Evolutionary conservation across 345 rosid genomes (phyloP).

Genomic region (Pseudoturritis turrita): DNA sequence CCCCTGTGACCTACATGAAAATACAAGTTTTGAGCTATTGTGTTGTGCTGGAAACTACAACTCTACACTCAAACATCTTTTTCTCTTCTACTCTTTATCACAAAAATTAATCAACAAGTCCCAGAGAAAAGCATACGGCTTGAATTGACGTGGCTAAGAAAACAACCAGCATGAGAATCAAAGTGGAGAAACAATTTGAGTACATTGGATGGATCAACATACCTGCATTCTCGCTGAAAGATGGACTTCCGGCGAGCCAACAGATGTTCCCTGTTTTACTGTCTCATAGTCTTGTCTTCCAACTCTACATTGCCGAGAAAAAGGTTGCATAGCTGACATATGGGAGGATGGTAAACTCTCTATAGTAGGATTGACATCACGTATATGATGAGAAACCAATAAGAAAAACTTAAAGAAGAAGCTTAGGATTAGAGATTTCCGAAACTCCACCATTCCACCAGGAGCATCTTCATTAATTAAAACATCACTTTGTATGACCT

Average conservation of each 20-base stretch:
- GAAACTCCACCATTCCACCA: conserved; percentile 96
- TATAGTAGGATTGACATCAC: conserved; percentile 31
- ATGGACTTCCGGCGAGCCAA: conserved; percentile 78
- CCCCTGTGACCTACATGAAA: conserved; percentile 79
- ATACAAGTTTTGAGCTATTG: no score
- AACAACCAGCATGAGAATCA: background rate
- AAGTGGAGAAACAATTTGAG: background rate
- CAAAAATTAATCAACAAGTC: background rate
- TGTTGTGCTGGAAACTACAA: no score
- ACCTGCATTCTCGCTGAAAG: conserved; percentile 88
- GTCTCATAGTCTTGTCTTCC: conserved; percentile 86
- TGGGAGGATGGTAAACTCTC: conserved; percentile 52
- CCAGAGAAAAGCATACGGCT: background rate
- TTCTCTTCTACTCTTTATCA: no score
- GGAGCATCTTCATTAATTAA: conserved; percentile 73
- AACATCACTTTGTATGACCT: conserved; percentile 59
- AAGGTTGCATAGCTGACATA: conserved; percentile 64
- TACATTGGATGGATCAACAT: background rate
- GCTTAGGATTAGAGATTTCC: conserved; percentile 74
- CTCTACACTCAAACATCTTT: no score
- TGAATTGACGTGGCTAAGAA: background rate
- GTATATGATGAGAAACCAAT: conserved; percentile 65
- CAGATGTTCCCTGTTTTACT: conserved; percentile 68
- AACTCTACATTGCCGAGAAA: conserved; percentile 44
- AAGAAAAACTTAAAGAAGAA: conserved; percentile 95